These are phyloP conservation scores for Seiridium cupressi DNA, from an alignment of 2,329 filamentous ascomycete species.

Conservation along the genomic window DNA sequence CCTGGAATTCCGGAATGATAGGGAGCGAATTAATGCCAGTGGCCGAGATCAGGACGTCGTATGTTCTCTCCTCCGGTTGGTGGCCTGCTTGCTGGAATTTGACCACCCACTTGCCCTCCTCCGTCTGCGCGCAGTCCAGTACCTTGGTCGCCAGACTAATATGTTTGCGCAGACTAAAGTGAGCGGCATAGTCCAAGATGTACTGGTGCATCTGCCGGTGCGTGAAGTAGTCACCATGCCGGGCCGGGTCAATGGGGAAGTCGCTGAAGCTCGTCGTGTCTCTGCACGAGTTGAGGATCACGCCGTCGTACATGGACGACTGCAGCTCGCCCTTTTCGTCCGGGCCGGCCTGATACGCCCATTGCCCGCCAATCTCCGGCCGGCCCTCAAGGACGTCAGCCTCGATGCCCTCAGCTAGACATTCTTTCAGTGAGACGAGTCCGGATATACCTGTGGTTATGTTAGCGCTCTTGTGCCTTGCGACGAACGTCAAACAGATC, in stretches of 20 bases:
- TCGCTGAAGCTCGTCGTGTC: slow-evolving; percentile 36
- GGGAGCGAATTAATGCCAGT: slow-evolving; percentile 31
- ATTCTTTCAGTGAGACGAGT: slow-evolving; percentile 35
- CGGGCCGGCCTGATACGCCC: slow-evolving; percentile 30
- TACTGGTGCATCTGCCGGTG: slow-evolving; percentile 32
- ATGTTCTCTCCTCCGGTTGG: slow-evolving; percentile 20
- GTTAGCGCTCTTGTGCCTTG: not conserved
- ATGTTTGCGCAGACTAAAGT: slow-evolving; percentile 31
- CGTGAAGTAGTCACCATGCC: slow-evolving; percentile 34
- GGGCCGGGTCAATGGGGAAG: slow-evolving; percentile 36
- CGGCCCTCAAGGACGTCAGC: slow-evolving; percentile 33
- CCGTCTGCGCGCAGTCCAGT: slow-evolving; percentile 23
- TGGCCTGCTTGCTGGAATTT: slow-evolving; percentile 15
- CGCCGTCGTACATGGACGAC: slow-evolving; percentile 33
- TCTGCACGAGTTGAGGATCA: slow-evolving; percentile 34
- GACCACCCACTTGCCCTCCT: slow-evolving; percentile 28
- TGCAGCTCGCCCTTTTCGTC: slow-evolving; percentile 21
- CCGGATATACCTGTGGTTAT: slow-evolving; percentile 28
- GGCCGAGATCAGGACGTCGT: slow-evolving; percentile 34
- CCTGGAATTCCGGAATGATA: slow-evolving; percentile 26
- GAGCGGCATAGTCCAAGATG: slow-evolving; percentile 33
- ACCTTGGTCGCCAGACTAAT: slow-evolving; percentile 32
- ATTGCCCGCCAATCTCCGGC: slow-evolving; percentile 33
- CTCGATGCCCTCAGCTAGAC: slow-evolving; percentile 31
- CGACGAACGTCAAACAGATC: no score